Base-by-base conservation (phyloP, 1,284 basidiomycete species). In the Leccinum holopus region DNA sequence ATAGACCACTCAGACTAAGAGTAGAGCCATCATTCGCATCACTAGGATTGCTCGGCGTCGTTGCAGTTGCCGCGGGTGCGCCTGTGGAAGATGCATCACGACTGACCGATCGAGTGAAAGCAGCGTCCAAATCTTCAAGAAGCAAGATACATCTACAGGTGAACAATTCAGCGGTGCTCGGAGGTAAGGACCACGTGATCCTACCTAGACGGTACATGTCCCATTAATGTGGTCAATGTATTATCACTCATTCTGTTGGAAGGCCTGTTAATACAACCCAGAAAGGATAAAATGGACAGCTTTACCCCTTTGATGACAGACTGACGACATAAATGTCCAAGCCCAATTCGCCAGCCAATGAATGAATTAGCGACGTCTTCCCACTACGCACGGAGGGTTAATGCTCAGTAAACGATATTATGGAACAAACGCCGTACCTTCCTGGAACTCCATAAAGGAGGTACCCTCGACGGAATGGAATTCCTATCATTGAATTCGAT, bases 311-410 rank as follows among this genome's bases (percentile, higher is more conserved):
- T 47, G 89, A 86, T 54, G 91, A 92, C 58, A 95, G 79, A 60
- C 89, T 92, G 65, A 95, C 86, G 58, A 93, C 90, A 72, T 94
- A 95, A 66, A 95, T 93, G 75, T 94, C 92, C 32, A 94, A 81
- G n/a, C 88, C 86, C 47, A 95, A 81, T 72, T 94, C 91, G 58
- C 91, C 91, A 55, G 93, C 93, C 63, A 95, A 77, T 5, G 92
- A 93, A 73, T 93, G 91, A 70, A 94, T 91, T 58, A 91, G 79
- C 18, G 88, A 91, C 37, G 90, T 91, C 77, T 93, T 93, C 65
- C 92, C 92, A 73, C 90, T 90, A 72, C 53, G 52, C 21, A 58
- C 61, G 52, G 52, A 61, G 61, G 58, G 62, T 70, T 44, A 66
- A 60, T 55, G 57, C 37, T 56, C 64, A 60, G 35, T 18, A 53